Conservation (phyloP, 495 filamentous ascomycete species). For the Alectoria sarmentosa region DNA sequence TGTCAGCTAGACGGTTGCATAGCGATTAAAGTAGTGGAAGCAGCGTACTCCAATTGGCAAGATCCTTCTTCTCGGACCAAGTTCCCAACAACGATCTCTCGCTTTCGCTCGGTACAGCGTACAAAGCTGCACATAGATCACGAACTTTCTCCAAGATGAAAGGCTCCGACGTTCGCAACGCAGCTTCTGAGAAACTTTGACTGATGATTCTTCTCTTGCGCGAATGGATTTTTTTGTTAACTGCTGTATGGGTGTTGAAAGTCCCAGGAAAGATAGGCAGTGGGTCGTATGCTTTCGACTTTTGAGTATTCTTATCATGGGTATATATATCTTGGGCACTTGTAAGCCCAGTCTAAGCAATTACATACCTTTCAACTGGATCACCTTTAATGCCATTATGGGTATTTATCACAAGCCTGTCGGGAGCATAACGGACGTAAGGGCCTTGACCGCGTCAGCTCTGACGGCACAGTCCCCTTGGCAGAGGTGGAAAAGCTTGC, state of each 20-base stretch:
- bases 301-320: constrained; percentile 42
- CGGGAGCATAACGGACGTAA: background rate
- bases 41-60: too few relatives aligned
- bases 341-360: too few relatives aligned
- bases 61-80: too few relatives aligned
- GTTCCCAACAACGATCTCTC: too few relatives aligned
- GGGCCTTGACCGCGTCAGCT: background rate
- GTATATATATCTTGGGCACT: constrained; percentile 55
- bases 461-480: too few relatives aligned
- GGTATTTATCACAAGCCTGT: background rate
- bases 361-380: too few relatives aligned
- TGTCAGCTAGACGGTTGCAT: too few relatives aligned
- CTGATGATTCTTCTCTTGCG: constrained; percentile 48
- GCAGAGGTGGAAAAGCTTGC: constrained; percentile 22
- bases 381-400: background rate
- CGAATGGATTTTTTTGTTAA: constrained; percentile 47
- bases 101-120: too few relatives aligned
- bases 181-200: constrained; percentile 48
- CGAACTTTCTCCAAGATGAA: constrained; percentile 30
- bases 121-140: constrained; percentile 34
- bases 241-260: constrained; percentile 49
- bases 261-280: constrained; percentile 50
- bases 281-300: constrained; percentile 47
- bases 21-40: too few relatives aligned
- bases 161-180: constrained; percentile 46